Evolutionary conservation across 345 rosid species (phyloP).

Genomic region (Psidium guajava): DNA sequence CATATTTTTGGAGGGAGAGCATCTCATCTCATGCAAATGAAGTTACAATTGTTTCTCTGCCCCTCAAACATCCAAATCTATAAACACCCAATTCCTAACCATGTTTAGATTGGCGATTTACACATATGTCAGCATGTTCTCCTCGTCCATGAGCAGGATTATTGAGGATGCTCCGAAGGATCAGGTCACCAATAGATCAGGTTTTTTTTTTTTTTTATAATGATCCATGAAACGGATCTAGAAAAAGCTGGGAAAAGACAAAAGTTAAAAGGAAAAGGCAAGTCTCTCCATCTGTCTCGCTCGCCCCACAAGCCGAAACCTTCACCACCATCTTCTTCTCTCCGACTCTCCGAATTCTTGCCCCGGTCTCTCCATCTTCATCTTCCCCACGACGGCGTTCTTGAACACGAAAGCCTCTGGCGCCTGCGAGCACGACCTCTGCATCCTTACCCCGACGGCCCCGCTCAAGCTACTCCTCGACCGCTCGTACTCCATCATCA

Average conservation of each 20-base stretch:
- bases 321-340: not conserved
- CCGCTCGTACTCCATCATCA: slow-evolving; percentile 31
- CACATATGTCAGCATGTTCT: not conserved
- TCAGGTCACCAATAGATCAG: not conserved
- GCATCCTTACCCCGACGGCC: slow-evolving; percentile 35
- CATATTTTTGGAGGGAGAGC: not conserved
- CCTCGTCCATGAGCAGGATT: not conserved
- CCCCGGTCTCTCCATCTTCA: not conserved
- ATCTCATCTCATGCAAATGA: not conserved
- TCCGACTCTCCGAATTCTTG: not conserved
- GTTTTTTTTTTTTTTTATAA: no score
- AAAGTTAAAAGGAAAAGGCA: not conserved
- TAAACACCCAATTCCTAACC: not conserved
- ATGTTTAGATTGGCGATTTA: not conserved
- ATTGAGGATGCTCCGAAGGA: not conserved
- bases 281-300: not conserved
- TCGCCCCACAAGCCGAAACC: not conserved
- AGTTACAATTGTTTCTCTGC: not conserved
- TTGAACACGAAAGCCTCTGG: slow-evolving; percentile 27
- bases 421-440: slow-evolving; percentile 26
- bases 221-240: not conserved
- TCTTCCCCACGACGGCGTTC: slow-evolving; percentile 15
- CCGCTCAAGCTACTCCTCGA: slow-evolving; percentile 64
- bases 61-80: not conserved
- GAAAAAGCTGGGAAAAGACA: not conserved